phyloP scores from a whole-genome alignment of 2,329 filamentous ascomycete genomes.

The Raffaelea arxii region DNA sequence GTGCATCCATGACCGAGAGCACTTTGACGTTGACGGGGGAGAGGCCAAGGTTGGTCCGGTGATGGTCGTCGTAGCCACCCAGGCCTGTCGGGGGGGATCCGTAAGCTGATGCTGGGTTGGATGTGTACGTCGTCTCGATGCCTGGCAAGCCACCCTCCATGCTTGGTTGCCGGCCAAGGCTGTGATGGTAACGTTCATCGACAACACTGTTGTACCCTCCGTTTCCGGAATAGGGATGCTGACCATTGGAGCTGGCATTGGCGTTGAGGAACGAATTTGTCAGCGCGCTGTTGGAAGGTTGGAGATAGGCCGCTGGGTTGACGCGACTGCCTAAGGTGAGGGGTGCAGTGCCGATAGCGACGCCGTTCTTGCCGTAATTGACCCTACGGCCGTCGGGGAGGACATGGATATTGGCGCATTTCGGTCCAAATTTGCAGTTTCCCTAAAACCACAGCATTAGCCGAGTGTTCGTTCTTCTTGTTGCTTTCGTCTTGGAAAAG shows the following conservation, averaged over 20 bases:
- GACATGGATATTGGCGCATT: constrained; percentile 94
- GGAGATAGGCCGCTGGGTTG: constrained; percentile 54
- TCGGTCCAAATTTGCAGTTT: constrained; percentile 97
- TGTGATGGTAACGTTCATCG: constrained; percentile 28
- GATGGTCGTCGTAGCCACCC: constrained; percentile 36
- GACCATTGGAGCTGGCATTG: constrained; percentile 9
- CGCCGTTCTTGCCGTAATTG: constrained; percentile 66
- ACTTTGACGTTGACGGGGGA: constrained; percentile 64
- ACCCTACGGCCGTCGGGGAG: constrained; percentile 88
- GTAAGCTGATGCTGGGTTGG: constrained; percentile 52
- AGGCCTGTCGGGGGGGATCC: constrained; percentile 59
- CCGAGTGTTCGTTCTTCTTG: too few relatives aligned
- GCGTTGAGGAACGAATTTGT: constrained; percentile 56
- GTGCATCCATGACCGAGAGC: constrained; percentile 86
- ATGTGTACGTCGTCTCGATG: constrained; percentile 49
- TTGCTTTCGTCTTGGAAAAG: too few relatives aligned
- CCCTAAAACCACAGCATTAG: too few relatives aligned
- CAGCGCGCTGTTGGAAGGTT: constrained; percentile 58
- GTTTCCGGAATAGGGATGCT: neutral
- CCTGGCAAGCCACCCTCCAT: constrained; percentile 46
- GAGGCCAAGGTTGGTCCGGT: constrained; percentile 58
- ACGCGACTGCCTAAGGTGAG: constrained; percentile 58
- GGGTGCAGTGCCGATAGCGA: constrained; percentile 46
- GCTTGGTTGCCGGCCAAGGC: constrained; percentile 38
- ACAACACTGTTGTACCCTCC: too few relatives aligned